Base-by-base conservation (phyloP, 1,284 basidiomycete genomes). In the Trichosporon faecale region DNA sequence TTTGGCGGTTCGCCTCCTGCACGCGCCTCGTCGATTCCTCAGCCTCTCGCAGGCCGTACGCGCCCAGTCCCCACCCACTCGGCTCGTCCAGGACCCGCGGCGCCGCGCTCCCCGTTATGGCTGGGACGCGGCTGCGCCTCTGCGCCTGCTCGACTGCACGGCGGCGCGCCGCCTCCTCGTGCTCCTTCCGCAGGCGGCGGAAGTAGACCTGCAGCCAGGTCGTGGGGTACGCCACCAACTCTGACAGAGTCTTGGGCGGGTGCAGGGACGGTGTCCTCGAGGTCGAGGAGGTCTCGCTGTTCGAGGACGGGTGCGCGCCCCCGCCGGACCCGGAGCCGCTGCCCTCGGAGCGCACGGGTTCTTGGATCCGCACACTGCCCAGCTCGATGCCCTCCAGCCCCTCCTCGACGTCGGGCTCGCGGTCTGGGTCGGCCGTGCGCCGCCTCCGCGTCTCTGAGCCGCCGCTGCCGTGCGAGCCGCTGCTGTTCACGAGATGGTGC, bases 21-120 rank as follows among this genome's bases (percentile, higher is more conserved):
- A 82, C 57, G 64, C 80, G 66, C 68, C 73, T 77, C 57, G 80
- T 80, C 61, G 78, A 81, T 70, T 82, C 84, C 63, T 82, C 77
- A 55, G 81, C 80, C 74, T 84, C 83, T 69, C 88, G 85, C 78
- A 91, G 84, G 25, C 88, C 89, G 77, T 89, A 91, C 70, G 88
- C 88, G 1, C 91, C 91, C 37, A 92, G 81, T 0, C 89, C 90
- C 91, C 91, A 92, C 1, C 81, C 82, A 12, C 70, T 72, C 0
- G 52, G 64, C 0, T 69, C 66, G 33, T 1, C 89, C 1, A 33
- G 52, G 2, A 27, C 44, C 29, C 8, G 9, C 29, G 16, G 16
- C n/a, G 57, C 14, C 25, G 68, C 4, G 21, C 60, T 6, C 67
- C 67, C 6, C 64, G 64, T 3, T 3, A 70, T 71, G 35, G 69